A percentile compares a stretch with the other conserved stretches of the same genome.
Conservation (phyloP, 768 basidiomycete species). For the Mycena latifolia region DNA sequence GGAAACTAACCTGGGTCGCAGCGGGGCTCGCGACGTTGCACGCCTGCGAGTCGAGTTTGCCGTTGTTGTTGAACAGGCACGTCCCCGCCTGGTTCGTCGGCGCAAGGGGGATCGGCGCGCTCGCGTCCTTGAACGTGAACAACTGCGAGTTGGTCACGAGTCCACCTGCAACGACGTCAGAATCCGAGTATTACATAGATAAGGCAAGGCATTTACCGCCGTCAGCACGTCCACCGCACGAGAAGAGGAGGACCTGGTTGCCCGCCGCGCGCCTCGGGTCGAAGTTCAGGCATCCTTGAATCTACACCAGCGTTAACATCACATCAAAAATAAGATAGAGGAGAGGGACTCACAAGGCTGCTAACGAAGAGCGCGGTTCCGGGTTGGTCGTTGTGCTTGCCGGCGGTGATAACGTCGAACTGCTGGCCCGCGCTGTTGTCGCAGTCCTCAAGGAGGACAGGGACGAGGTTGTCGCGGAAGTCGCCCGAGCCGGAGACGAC, state of each 20-base stretch:
- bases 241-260: conserved; percentile 36
- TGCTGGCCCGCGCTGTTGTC: conserved; percentile 35
- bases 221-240: conserved; percentile 30
- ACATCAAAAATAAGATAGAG: background rate
- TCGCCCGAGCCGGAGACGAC: conserved; percentile 34
- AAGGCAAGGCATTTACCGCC: too few species aligned
- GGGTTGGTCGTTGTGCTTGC: conserved; percentile 34
- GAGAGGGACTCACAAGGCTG: conserved; percentile 9
- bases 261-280: conserved; percentile 37
- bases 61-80: conserved; percentile 35
- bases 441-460: conserved; percentile 31
- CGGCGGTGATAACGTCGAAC: conserved; percentile 39
- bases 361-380: conserved; percentile 39
- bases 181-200: too few species aligned
- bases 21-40: conserved; percentile 31
- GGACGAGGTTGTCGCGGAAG: conserved; percentile 39
- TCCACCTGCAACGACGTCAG: conserved; percentile 8
- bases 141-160: conserved; percentile 40
- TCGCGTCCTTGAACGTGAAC: conserved; percentile 33
- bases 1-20: too few species aligned
- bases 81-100: conserved; percentile 33
- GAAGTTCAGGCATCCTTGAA: conserved; percentile 40
- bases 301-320: conserved; percentile 14
- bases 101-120: conserved; percentile 24
- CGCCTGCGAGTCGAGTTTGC: conserved; percentile 27